A percentile compares a stretch with the other conserved stretches of the same genome.
phyloP scores from a whole-genome alignment of 2,329 filamentous ascomycete genomes.

The Aspergillus fructus region DNA sequence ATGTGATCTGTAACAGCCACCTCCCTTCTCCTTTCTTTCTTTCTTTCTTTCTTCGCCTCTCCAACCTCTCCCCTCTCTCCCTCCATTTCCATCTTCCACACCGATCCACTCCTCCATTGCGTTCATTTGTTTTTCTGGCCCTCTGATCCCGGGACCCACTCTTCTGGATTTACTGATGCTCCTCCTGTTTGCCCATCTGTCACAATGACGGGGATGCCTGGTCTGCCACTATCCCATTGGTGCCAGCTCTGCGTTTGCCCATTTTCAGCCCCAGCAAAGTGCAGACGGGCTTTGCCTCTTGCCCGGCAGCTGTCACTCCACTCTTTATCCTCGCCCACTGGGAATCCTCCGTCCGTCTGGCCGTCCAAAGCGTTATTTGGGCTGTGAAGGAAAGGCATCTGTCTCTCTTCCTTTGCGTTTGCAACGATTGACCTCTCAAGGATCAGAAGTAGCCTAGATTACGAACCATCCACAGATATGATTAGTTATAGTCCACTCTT shows the following conservation, averaged over 20 bases:
- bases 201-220: slow-evolving; percentile 13
- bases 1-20: slow-evolving; percentile 6
- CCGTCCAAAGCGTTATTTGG: background rate
- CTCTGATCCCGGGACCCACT: background rate
- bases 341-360: background rate
- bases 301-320: background rate
- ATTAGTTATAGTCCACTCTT: background rate
- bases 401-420: background rate
- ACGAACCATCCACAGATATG: background rate
- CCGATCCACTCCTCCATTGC: background rate
- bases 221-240: slow-evolving; percentile 10
- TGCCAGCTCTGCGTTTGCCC: slow-evolving; percentile 1
- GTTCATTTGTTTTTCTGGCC: background rate
- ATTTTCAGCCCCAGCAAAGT: background rate
- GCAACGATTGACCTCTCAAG: background rate
- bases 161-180: background rate
- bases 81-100: background rate
- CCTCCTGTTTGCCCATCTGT: slow-evolving; percentile 17
- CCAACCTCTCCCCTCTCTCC: background rate
- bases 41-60: background rate
- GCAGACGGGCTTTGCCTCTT: background rate
- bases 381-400: background rate
- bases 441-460: background rate
- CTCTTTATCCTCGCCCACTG: slow-evolving; percentile 4
- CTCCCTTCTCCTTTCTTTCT: background rate